Conservation (phyloP, 805 yeast species). For the Candida boleticola region DNA sequence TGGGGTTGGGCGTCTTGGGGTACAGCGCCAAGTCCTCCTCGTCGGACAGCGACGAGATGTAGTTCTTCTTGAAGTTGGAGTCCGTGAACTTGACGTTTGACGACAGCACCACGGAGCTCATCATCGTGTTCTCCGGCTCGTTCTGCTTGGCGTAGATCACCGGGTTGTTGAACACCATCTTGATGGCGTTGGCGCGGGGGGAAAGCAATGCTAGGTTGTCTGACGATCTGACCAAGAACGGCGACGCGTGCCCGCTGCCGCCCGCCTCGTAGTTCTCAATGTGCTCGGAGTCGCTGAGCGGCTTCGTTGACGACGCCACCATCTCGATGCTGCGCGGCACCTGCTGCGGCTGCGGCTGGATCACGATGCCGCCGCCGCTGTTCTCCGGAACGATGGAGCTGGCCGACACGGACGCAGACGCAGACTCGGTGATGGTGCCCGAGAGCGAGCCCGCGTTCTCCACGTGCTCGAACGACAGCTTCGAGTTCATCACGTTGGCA, state of each 20-base stretch:
- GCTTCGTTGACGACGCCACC: slow-evolving; percentile 5
- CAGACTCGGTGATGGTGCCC: background rate
- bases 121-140: background rate
- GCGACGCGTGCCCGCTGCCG: background rate
- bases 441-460: background rate
- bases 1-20: slow-evolving; percentile 43
- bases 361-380: background rate
- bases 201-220: slow-evolving; percentile 19
- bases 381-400: background rate
- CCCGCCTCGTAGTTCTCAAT: slow-evolving; percentile 10
- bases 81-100: slow-evolving; percentile 25
- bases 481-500: background rate
- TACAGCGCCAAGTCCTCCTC: slow-evolving; percentile 33
- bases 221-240: slow-evolving; percentile 1
- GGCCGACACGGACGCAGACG: background rate
- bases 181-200: slow-evolving; percentile 40
- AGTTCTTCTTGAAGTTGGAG: slow-evolving; percentile 14
- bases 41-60: slow-evolving; percentile 17
- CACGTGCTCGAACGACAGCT: slow-evolving; percentile 1
- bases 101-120: background rate
- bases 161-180: slow-evolving; percentile 42
- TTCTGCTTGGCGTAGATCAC: slow-evolving; percentile 25
- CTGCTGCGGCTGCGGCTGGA: background rate
- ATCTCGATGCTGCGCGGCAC: background rate
- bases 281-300: slow-evolving; percentile 11